Conservation (phyloP, 352 stramenopile genomes). For the Globisporangium parvum region DNA sequence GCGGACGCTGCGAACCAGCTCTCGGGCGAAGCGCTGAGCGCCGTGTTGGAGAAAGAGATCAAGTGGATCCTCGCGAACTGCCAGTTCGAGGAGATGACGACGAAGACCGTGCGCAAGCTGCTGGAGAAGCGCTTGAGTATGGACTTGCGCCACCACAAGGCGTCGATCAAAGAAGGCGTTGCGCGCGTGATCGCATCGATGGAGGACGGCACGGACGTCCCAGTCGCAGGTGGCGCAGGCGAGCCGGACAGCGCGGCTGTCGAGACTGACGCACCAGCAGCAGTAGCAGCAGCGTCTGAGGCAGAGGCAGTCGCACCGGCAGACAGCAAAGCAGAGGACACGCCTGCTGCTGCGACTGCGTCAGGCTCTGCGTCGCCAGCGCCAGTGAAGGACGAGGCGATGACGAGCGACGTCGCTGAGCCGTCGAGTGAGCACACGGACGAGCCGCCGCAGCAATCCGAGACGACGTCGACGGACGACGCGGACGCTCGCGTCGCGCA, state of each 20-base stretch:
- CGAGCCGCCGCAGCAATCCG: background rate
- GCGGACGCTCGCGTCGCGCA: conserved; percentile 7
- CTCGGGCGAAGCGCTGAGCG: conserved; percentile 37
- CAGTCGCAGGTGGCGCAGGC: conserved; percentile 1
- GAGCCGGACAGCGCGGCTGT: conserved; percentile 6
- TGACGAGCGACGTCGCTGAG: background rate
- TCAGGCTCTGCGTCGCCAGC: background rate
- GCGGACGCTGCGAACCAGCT: conserved; percentile 10
- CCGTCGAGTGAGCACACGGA: background rate
- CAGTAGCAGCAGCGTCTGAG: background rate
- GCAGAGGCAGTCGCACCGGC: background rate
- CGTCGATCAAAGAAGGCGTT: conserved; percentile 70
- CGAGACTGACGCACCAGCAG: conserved; percentile 4
- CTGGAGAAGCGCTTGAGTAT: conserved; percentile 64
- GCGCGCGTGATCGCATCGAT: conserved; percentile 70
- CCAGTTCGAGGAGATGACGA: conserved; percentile 81
- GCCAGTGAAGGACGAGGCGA: background rate
- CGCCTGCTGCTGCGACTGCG: background rate
- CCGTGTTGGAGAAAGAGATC: conserved; percentile 71
- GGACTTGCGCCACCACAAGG: conserved; percentile 69
- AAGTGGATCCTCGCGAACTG: conserved; percentile 73
- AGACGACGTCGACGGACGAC: background rate
- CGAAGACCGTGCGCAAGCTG: conserved; percentile 70
- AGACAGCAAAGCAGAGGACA: conserved; percentile 1
- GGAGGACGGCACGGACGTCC: conserved; percentile 35